These are phyloP conservation scores for Penicillium ochrochloron DNA, from an alignment of 495 filamentous ascomycete species.

Conservation along the genomic window DNA sequence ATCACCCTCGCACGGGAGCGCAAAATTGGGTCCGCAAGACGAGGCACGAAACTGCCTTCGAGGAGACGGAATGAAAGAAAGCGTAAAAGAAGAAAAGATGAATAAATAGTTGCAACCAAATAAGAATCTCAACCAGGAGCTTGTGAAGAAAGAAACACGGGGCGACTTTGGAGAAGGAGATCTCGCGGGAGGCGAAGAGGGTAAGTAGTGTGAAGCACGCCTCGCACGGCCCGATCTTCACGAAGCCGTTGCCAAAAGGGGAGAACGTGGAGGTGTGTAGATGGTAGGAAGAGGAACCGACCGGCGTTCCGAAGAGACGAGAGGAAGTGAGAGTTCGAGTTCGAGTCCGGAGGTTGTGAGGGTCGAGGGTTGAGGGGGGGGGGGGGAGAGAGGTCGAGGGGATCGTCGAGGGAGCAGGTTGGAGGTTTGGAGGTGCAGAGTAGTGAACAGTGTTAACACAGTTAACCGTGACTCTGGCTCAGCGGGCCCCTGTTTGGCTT, in stretches of 20 bases:
- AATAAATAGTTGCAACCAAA: slow-evolving; percentile 13
- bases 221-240: neutral
- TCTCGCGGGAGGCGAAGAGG: slow-evolving; percentile 3
- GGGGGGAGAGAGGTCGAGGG: slow-evolving; percentile 16
- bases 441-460: no score
- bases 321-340: neutral
- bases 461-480: slow-evolving; percentile 27
- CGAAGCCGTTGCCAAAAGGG: slow-evolving; percentile 3
- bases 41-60: neutral
- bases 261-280: slow-evolving; percentile 10
- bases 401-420: slow-evolving; percentile 2
- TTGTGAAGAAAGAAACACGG: slow-evolving; percentile 1
- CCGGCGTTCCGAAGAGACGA: slow-evolving; percentile 31
- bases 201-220: neutral
- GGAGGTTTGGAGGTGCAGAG: no score
- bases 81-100: slow-evolving; percentile 10
- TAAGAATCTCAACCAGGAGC: slow-evolving; percentile 34
- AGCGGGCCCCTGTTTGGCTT: neutral
- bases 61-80: slow-evolving; percentile 11
- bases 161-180: neutral
- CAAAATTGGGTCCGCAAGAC: slow-evolving; percentile 26
- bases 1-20: slow-evolving; percentile 11
- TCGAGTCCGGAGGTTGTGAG: neutral
- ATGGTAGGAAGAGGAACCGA: slow-evolving; percentile 26
- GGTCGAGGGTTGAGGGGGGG: slow-evolving; percentile 1